Conservation (phyloP, 2,329 filamentous ascomycete species). For the Diplodia intermedia region DNA sequence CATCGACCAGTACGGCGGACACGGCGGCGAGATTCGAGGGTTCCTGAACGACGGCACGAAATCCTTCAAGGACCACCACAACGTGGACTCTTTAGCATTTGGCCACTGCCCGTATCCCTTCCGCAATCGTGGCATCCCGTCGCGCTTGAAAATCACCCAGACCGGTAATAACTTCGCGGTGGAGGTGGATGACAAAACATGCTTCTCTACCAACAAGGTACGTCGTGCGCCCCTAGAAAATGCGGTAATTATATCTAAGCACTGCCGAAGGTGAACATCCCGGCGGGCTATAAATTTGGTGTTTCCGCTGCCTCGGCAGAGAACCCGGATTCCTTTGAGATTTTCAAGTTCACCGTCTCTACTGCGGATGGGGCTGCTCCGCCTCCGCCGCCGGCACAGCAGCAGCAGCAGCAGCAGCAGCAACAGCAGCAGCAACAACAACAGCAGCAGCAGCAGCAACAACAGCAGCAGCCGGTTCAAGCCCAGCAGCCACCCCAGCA, state of each 20-base stretch:
- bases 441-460: slow-evolving; percentile 34
- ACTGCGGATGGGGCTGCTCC: slow-evolving; percentile 49
- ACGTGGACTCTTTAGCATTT: slow-evolving; percentile 85
- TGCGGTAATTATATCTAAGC: slow-evolving; percentile 19
- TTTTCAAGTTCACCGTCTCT: slow-evolving; percentile 83
- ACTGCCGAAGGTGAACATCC: slow-evolving; percentile 69
- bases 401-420: slow-evolving; percentile 36
- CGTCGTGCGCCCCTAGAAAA: slow-evolving; percentile 16
- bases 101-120: slow-evolving; percentile 91
- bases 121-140: slow-evolving; percentile 87
- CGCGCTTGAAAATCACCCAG: slow-evolving; percentile 77
- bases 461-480: slow-evolving; percentile 37
- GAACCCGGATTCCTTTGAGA: slow-evolving; percentile 90
- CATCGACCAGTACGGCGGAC: slow-evolving; percentile 81
- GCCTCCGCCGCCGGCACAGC: slow-evolving; percentile 36
- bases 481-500: slow-evolving; percentile 36
- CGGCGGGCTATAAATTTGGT: slow-evolving; percentile 82
- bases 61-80: slow-evolving; percentile 77
- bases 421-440: slow-evolving; percentile 35
- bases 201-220: slow-evolving; percentile 79
- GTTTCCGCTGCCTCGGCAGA: slow-evolving; percentile 88
- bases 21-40: slow-evolving; percentile 80
- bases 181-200: slow-evolving; percentile 77
- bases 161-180: slow-evolving; percentile 73
- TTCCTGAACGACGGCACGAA: slow-evolving; percentile 91